Base-by-base conservation (phyloP, 208 protist genomes). In the Acanthamoeba healyi region DNA sequence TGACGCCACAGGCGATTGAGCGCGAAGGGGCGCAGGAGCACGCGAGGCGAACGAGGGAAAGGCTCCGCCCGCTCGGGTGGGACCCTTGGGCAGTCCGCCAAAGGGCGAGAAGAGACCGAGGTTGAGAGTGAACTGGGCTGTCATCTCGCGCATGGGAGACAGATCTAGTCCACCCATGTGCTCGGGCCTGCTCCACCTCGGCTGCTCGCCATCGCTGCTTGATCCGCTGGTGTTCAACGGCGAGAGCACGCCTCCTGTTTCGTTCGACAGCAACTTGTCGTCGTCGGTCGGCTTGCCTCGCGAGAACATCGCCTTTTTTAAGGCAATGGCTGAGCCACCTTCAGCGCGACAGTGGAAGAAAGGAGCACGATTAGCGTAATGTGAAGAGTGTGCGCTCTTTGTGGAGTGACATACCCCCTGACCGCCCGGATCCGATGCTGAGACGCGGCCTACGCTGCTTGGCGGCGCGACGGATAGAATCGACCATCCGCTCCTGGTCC, bases 71-170 rank as follows among this genome's bases (percentile, higher is more conserved):
- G 26, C 17, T 12, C 29, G 61, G 19, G 38, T 17, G 10, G 17
- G 7, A n/a, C 46, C 77, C 44, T 86, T 86, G 74, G 19, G 3
- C 15, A 26, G 22, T 32, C 77, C 77, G 19, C 77, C 44, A 24
- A 86, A 86, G 0, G 77, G 77, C 40, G 77, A 86, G 44, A 86
- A 86, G 44, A 86, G 77, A 9, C 77, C 77, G 3, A 86, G 44
- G n/a, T 86, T 86, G 40, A 86, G 77, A 19, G 77, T 86, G 44
- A 86, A 86, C 77, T 86, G 77, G 29, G 77, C 44, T n/a, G 77
- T 86, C 77, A 86, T 86, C 46, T 86, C 77, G 77, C 77, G 77
- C 77, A 86, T 34, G 29, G 77, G 77, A 4, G 77, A 86, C 40
- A 86, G 77, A 6, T 86, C 77, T 6, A 86, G 6, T 15, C 42